Conservation (phyloP, 441 rosid species). For the Geranium incanum region DNA sequence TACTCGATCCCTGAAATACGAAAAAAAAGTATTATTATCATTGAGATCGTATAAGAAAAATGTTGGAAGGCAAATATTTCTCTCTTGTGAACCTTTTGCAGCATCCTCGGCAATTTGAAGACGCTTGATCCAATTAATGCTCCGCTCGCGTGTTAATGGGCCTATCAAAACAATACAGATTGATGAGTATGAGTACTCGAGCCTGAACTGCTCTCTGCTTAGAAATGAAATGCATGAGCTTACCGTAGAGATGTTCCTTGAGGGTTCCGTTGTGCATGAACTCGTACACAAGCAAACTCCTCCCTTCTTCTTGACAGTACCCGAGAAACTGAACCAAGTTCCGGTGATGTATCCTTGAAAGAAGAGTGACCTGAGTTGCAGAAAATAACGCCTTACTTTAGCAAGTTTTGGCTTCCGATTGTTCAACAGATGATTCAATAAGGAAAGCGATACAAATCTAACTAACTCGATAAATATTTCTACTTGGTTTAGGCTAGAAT, state of each 20-base stretch:
- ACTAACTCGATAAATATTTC: not conserved
- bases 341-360: slow-evolving; percentile 96
- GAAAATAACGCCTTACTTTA: not conserved
- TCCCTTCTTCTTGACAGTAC: slow-evolving; percentile 88
- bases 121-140: slow-evolving; percentile 80
- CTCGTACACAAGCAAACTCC: slow-evolving; percentile 80
- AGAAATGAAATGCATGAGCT: slow-evolving; percentile 14
- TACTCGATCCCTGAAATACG: slow-evolving; percentile 73
- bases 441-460: not conserved
- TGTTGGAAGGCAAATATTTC: not conserved
- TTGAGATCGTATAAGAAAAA: not conserved
- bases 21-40: not conserved
- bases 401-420: slow-evolving; percentile 11
- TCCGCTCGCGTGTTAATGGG: slow-evolving; percentile 45
- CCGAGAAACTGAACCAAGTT: slow-evolving; percentile 95
- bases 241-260: slow-evolving; percentile 94
- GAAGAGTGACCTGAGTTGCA: slow-evolving; percentile 62
- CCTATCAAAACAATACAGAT: slow-evolving; percentile 31
- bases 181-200: slow-evolving; percentile 20
- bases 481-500: too few relatives aligned
- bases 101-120: slow-evolving; percentile 96
- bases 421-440: too few relatives aligned
- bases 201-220: not conserved
- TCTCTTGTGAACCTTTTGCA: slow-evolving; percentile 54
- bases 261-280: slow-evolving; percentile 94